These are phyloP conservation scores for Paraconiothyrium sp. DNA, from an alignment of 2,329 filamentous ascomycete species.

Conservation along the genomic window DNA sequence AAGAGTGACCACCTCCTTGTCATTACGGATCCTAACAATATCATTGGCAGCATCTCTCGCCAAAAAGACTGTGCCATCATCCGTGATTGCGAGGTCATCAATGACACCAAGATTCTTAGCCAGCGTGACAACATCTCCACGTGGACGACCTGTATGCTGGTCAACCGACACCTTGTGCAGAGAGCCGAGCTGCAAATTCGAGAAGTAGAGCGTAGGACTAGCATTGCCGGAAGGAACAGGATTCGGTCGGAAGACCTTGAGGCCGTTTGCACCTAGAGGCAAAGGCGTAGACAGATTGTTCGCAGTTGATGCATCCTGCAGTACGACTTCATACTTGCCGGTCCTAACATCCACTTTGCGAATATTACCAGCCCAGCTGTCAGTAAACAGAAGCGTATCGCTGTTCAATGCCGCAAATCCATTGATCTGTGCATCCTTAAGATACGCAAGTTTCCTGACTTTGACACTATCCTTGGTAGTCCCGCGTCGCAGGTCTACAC, in stretches of 20 bases:
- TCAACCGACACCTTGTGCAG: constrained; percentile 31
- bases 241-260: constrained; percentile 24
- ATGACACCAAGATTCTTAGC: constrained; percentile 14
- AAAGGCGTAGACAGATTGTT: constrained; percentile 19
- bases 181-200: constrained; percentile 24
- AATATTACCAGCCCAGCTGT: constrained; percentile 32
- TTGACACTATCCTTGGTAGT: background rate
- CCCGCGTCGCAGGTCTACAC: constrained; percentile 22
- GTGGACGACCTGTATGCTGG: constrained; percentile 10
- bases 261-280: constrained; percentile 34
- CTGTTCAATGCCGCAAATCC: constrained; percentile 32
- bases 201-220: constrained; percentile 28
- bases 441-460: constrained; percentile 27
- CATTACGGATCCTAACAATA: constrained; percentile 13
- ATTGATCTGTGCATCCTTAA: constrained; percentile 30
- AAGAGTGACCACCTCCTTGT: constrained; percentile 19
- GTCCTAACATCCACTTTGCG: constrained; percentile 21
- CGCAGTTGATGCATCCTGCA: constrained; percentile 27
- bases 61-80: constrained; percentile 27
- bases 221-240: constrained; percentile 1
- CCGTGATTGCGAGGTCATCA: constrained; percentile 34
- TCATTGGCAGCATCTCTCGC: constrained; percentile 22
- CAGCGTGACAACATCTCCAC: constrained; percentile 18
- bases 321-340: constrained; percentile 16
- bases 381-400: constrained; percentile 33